Base-by-base conservation (phyloP, 768 basidiomycete species). In the Macrocybe gigantea region DNA sequence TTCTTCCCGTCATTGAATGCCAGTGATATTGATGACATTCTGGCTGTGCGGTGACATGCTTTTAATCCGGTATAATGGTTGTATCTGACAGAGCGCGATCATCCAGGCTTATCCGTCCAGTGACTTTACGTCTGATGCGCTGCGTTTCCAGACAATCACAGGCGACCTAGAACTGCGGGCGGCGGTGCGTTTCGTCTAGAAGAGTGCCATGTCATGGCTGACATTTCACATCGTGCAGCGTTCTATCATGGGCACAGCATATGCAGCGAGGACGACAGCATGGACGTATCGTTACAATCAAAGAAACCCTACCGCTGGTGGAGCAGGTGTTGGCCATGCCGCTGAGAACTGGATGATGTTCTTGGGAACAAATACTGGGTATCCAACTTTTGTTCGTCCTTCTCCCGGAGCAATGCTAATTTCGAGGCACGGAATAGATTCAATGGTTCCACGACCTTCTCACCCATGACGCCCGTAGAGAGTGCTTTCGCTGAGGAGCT, bases 341-440 rank as follows among this genome's bases (percentile, higher is more conserved):
- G 70, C 82, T 0, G 82, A 81, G 57, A 82, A 83, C 54, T 82
- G 77, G 76, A 82, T 81, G 78, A 78, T 83, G 80, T 82, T 81
- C 64, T 59, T 62, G 14, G 82, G 83, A 1, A 74, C 69, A 1
- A 77, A 76, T 49, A 81, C 80, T 31, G 82, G 82, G 83, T 81
- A 55, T n/a, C n/a, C 13, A 68, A n/a, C 1, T 34, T 22, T 14
- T 12, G 47, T 33, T 7, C 34, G 14, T 41, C 11, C 41, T 37
- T 41, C 11, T 41, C 12, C 1, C n/a, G 30, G 41, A 36, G 11
- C 14, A 7, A 41, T 42, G 2, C 14, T n/a, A 2, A 33, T 2
- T 15, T 6, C 13, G 1, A 31, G 22, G 22, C 22, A 22, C 13
- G 11, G 39, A 32, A 33, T 39, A 62, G 61, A 11, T 7, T 46